phyloP scores from a whole-genome alignment of 495 filamentous ascomycete genomes.

The Evansstolkia leycettana region DNA sequence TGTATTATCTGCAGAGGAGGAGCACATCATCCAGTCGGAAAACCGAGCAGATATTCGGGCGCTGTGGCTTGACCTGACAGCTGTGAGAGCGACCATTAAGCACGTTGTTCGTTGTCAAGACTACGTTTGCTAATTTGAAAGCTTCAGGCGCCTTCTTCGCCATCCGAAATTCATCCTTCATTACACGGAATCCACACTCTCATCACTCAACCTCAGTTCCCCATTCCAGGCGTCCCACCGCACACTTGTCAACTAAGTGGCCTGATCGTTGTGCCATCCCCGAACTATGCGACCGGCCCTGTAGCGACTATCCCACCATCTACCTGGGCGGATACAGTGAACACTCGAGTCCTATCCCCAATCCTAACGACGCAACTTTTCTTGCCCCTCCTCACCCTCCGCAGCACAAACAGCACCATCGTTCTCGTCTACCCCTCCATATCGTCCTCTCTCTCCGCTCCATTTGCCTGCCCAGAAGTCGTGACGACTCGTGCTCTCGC shows the following conservation, averaged over 20 bases:
- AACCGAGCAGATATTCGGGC: slow-evolving; percentile 69
- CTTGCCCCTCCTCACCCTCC: slow-evolving; percentile 58
- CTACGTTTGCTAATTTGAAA: too few relatives aligned
- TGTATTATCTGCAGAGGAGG: slow-evolving; percentile 67
- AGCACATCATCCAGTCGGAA: slow-evolving; percentile 62
- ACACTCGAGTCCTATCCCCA: slow-evolving; percentile 84
- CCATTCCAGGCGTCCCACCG: slow-evolving; percentile 57
- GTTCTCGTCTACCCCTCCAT: slow-evolving; percentile 77
- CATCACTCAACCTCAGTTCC: slow-evolving; percentile 57
- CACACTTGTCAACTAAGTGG: slow-evolving; percentile 65
- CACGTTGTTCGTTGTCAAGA: neutral
- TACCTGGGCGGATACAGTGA: slow-evolving; percentile 77
- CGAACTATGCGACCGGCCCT: slow-evolving; percentile 54
- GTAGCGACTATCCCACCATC: slow-evolving; percentile 73
- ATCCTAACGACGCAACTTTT: slow-evolving; percentile 79
- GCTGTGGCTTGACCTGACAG: slow-evolving; percentile 70
- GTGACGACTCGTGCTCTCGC: slow-evolving; percentile 64
- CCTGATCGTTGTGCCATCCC: slow-evolving; percentile 57
- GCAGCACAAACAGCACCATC: slow-evolving; percentile 43
- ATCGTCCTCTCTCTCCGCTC: slow-evolving; percentile 66
- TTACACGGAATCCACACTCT: slow-evolving; percentile 43
- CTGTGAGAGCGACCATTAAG: slow-evolving; percentile 9
- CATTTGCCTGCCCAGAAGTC: slow-evolving; percentile 76
- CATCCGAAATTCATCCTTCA: slow-evolving; percentile 36
- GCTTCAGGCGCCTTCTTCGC: slow-evolving; percentile 37